These are phyloP conservation scores for Tetrahymena elliotti DNA, from an alignment of 73 alveolate species.

Conservation along the genomic window DNA sequence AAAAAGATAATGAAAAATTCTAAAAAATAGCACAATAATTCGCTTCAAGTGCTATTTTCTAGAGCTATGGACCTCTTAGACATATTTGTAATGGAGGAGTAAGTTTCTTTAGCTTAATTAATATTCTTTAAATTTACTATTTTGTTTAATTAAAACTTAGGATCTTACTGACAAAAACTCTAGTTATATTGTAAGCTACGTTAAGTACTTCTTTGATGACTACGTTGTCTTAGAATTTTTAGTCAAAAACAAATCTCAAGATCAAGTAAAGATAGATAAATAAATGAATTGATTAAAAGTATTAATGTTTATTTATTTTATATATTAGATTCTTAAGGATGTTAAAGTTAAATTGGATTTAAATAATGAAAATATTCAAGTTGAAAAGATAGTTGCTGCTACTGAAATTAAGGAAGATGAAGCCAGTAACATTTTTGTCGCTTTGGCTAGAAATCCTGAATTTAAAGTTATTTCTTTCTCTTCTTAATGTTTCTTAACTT, in stretches of 20 bases:
- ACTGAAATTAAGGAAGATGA: conserved; percentile 7
- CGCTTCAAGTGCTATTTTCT: conserved; percentile 5
- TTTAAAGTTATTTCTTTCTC: conserved; percentile 18
- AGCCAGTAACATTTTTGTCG: conserved; percentile 27
- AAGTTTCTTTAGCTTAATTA: not conserved
- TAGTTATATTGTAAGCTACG: conserved; percentile 13
- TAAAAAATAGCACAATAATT: conserved; percentile 6
- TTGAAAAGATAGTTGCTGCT: conserved; percentile 22
- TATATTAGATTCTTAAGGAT: not conserved
- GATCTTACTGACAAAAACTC: conserved; percentile 22
- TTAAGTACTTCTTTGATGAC: conserved; percentile 34
- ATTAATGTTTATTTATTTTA: not conserved
- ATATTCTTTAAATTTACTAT: not conserved
- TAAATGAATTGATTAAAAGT: not conserved
- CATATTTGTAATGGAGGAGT: not conserved
- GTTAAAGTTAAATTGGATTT: conserved; percentile 16
- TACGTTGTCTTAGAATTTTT: conserved; percentile 21
- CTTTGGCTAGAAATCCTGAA: conserved; percentile 22
- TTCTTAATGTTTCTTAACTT: not conserved
- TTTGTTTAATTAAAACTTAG: not conserved
- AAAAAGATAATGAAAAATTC: conserved; percentile 5
- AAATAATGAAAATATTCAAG: conserved; percentile 5
- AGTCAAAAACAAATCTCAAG: conserved; percentile 21
- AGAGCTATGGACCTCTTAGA: conserved; percentile 26
- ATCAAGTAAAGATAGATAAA: not conserved